phyloP scores from a whole-genome alignment of 2,329 filamentous ascomycete species.

The Xylaria sp. region DNA sequence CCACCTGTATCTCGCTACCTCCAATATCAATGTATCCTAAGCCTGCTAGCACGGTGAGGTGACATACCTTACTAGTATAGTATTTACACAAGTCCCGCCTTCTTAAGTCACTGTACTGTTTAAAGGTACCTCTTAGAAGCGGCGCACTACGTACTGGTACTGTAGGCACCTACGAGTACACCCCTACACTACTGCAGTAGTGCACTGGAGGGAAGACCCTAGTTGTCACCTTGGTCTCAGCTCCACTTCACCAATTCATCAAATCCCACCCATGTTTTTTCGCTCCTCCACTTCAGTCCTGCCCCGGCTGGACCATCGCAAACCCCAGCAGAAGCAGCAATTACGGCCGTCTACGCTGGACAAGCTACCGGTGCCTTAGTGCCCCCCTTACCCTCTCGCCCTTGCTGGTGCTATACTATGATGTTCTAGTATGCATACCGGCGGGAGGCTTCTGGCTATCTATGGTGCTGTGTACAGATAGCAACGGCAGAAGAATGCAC shows the following conservation, averaged over 20 bases:
- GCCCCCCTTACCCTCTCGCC: slow-evolving; percentile 13
- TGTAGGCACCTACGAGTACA: neutral
- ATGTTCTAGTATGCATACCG: neutral
- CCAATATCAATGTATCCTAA: too few relatives aligned
- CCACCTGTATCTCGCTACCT: slow-evolving; percentile 25
- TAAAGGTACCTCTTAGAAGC: neutral
- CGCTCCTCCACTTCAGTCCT: slow-evolving; percentile 36
- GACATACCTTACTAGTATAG: slow-evolving; percentile 34
- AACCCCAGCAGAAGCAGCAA: slow-evolving; percentile 22
- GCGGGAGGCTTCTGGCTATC: neutral
- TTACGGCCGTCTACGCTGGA: slow-evolving; percentile 17
- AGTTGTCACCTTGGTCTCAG: neutral
- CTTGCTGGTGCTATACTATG: slow-evolving; percentile 3
- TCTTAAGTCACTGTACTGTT: slow-evolving; percentile 7
- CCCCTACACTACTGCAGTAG: neutral
- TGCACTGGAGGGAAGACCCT: neutral
- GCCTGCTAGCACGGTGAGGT: neutral
- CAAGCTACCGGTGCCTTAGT: neutral
- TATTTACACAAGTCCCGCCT: slow-evolving; percentile 21
- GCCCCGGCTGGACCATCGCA: slow-evolving; percentile 26
- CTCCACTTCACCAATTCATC: slow-evolving; percentile 34
- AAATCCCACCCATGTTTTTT: slow-evolving; percentile 35
- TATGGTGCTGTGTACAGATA: neutral
- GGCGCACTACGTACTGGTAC: neutral
- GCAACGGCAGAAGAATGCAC: neutral